A percentile compares a stretch with the other conserved stretches of the same genome.
Evolutionary conservation across 192 early-diverging fungal species (phyloP).

Genomic region (Podila verticillata): DNA sequence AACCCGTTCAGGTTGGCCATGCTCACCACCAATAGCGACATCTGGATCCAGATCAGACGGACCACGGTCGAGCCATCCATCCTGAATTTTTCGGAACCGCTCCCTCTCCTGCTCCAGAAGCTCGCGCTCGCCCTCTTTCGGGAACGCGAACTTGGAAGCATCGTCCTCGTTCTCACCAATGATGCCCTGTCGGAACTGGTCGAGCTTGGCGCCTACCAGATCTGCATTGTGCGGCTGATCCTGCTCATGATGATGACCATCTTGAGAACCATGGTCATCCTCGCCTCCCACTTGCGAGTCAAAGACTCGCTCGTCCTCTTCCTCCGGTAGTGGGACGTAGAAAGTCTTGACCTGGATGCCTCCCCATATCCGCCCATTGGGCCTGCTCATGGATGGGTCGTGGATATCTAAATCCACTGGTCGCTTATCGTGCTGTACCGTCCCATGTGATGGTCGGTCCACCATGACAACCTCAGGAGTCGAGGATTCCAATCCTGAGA

Average conservation of each 20-base stretch:
- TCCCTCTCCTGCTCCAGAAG: not conserved
- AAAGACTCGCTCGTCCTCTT: not conserved
- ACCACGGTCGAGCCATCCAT: not conserved
- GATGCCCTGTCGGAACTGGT: slow-evolving; percentile 39
- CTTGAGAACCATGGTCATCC: not conserved
- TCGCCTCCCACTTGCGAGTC: not conserved
- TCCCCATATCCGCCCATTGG: not conserved
- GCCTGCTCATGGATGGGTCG: not conserved
- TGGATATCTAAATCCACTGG: not conserved
- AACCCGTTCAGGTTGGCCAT: no score
- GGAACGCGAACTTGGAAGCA: not conserved
- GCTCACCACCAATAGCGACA: no score
- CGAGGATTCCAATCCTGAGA: not conserved
- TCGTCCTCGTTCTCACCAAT: slow-evolving; percentile 6
- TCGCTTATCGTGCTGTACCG: not conserved
- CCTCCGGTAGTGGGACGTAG: not conserved
- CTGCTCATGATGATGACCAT: not conserved
- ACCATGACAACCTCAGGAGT: not conserved
- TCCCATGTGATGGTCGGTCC: not conserved
- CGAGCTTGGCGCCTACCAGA: slow-evolving; percentile 17
- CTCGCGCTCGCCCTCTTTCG: not conserved
- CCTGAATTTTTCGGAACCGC: not conserved
- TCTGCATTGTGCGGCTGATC: not conserved
- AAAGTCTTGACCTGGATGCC: not conserved
- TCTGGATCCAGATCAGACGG: not conserved